A percentile compares a stretch with the other conserved stretches of the same genome.
These are phyloP conservation scores for Scytalidium lignicola DNA, from an alignment of 2,329 filamentous ascomycete genomes.

Conservation along the genomic window DNA sequence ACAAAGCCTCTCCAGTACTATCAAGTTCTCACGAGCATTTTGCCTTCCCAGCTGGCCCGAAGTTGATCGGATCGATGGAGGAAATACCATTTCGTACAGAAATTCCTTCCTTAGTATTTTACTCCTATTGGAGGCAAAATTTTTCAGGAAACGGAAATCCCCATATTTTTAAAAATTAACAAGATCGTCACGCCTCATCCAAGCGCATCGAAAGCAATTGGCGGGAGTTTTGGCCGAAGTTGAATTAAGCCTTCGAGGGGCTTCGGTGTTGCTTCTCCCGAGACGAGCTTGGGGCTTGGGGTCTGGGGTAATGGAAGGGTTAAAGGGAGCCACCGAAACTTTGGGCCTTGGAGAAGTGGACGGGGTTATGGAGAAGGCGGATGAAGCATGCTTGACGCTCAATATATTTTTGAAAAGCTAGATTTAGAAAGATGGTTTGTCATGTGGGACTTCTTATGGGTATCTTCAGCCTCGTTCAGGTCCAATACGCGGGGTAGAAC, in stretches of 20 bases:
- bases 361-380: too few relatives aligned
- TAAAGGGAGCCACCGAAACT: background rate
- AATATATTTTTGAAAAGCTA: too few relatives aligned
- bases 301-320: background rate
- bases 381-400: too few relatives aligned
- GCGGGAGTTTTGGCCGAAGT: background rate
- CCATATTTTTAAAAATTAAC: background rate
- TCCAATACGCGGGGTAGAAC: background rate
- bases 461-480: background rate
- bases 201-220: conserved; percentile 1
- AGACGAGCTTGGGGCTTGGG: background rate
- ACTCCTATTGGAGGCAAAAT: conserved; percentile 16
- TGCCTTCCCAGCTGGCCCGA: background rate
- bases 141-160: conserved; percentile 1
- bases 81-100: background rate
- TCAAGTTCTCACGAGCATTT: background rate
- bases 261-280: background rate
- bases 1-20: background rate
- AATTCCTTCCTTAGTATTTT: too few relatives aligned
- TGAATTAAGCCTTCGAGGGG: background rate
- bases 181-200: background rate
- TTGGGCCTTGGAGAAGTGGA: too few relatives aligned
- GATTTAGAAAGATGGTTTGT: too few relatives aligned
- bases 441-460: too few relatives aligned
- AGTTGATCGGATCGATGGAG: background rate